Percentiles rank a stretch among this genome's conserved stretches.
These are phyloP conservation scores for Eimeria sp. DNA, from an alignment of 169 alveolate genomes.

Conservation along the genomic window DNA sequence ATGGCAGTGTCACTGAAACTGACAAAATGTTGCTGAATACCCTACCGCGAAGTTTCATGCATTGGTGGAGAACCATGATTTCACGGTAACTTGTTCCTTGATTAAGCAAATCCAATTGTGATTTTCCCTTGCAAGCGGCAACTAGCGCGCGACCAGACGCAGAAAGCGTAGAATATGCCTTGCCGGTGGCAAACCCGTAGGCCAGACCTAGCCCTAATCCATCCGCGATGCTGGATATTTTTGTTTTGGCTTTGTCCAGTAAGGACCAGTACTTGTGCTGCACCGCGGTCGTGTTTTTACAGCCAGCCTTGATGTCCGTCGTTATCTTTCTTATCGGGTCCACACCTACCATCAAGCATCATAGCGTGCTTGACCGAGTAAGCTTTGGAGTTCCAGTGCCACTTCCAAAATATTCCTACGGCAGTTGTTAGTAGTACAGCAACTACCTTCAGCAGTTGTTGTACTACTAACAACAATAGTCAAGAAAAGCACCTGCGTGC, in stretches of 20 bases:
- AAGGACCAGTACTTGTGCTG: neutral
- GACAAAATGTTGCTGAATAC: neutral
- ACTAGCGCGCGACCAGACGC: slow-evolving; percentile 46
- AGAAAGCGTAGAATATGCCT: slow-evolving; percentile 2
- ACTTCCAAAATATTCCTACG: neutral
- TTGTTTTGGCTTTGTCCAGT: neutral
- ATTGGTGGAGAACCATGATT: slow-evolving; percentile 34
- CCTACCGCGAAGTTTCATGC: slow-evolving; percentile 44
- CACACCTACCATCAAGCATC: slow-evolving; percentile 19
- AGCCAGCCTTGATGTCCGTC: neutral
- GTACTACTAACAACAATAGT: neutral
- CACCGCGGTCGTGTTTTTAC: neutral
- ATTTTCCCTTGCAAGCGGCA: slow-evolving; percentile 29
- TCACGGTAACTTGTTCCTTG: neutral
- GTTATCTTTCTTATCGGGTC: slow-evolving; percentile 26
- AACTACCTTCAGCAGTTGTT: no score
- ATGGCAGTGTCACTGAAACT: neutral
- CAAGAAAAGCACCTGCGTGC: neutral
- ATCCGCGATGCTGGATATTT: slow-evolving; percentile 11
- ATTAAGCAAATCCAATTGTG: neutral
- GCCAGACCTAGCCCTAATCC: slow-evolving; percentile 12
- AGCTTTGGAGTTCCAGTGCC: neutral
- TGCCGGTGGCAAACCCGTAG: slow-evolving; percentile 25
- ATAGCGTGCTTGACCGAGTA: neutral
- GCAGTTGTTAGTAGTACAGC: neutral